These are phyloP conservation scores for Thalia dealbata DNA, from an alignment of 176 grass and related monocot genomes.

Conservation along the genomic window DNA sequence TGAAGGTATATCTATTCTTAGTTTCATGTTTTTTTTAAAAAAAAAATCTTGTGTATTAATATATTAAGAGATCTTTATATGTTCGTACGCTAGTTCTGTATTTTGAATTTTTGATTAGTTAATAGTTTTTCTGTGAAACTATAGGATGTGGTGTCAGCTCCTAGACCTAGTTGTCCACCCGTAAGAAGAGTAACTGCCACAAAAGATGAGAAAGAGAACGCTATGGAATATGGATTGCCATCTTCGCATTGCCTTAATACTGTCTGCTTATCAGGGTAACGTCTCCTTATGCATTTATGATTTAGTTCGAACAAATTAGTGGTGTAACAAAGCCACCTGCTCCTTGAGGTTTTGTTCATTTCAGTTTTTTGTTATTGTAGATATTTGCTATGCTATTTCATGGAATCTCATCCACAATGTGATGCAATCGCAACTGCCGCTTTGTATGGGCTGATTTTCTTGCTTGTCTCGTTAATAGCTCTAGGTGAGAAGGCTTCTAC, in stretches of 20 bases:
- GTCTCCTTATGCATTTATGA: conserved; percentile 9
- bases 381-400: conserved; percentile 7
- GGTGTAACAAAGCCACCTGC: no score
- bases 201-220: conserved; percentile 85
- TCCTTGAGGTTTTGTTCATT: background rate
- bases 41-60: background rate
- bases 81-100: background rate
- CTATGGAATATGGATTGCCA: conserved; percentile 93
- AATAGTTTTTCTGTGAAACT: background rate
- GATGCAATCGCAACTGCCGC: background rate
- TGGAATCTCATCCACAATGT: conserved; percentile 4
- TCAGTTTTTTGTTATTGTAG: background rate
- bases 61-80: background rate
- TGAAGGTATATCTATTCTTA: conserved; percentile 45
- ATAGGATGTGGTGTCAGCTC: conserved; percentile 77
- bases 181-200: conserved; percentile 80
- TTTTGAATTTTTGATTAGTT: background rate
- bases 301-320: background rate
- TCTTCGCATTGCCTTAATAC: conserved; percentile 89
- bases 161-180: conserved; percentile 81
- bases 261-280: conserved; percentile 80
- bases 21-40: background rate
- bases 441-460: conserved; percentile 4
- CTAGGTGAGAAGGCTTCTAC: background rate
- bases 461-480: conserved; percentile 2